Base-by-base conservation (phyloP, 2,329 filamentous ascomycete species). In the Fusarium sp. region DNA sequence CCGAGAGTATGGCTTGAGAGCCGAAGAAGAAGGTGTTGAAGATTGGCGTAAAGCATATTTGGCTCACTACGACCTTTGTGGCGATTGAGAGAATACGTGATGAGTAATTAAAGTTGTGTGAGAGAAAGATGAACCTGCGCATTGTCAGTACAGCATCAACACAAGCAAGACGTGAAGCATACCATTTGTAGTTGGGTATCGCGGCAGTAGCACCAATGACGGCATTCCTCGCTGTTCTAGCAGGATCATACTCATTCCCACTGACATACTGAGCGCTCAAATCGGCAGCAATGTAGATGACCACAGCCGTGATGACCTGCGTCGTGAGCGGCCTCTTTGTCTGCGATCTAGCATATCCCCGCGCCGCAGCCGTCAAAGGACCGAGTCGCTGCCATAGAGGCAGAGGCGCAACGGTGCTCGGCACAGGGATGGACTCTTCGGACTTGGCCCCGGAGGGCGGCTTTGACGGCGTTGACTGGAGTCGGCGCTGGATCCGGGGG, bases 11-110 rank as follows among this genome's bases (percentile, higher is more conserved):
- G 1, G 93, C 92, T 80, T 97, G 94, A 83, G 93, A 88, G 69
- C 92, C 91, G 82, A 97, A 94, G 84, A 97, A 97, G 82, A 94
- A 95, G 27, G 90, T 88, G 83, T 94, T 96, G 86, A 97, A 97
- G 11, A 93, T 79, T 1, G 96, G 95, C 2, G 95, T 94, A 84
- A 97, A 98, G 41, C 77, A 91, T 14, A 89, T 81, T 84, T 98
- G 95, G 83, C 95, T 97, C 41, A 98, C 88, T 45, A 88, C 81
- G 67, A 98, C 94, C 83, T 98, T 97, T 66, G 91, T 91, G 34
- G 87, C 86, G 35, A 98, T 87, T 3, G 93, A 95, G 58, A 94
- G 83, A 41, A 89, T 77, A 76, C 92, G 92, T 34, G 93, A 95
- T 9, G 90, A 77, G 83, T 94, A 97, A 85, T 98, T 98, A 88